A percentile compares a stretch with the other conserved stretches of the same genome.
Evolutionary conservation across 129 eudicot species (phyloP).

Genomic region (Flaveria robusta): DNA sequence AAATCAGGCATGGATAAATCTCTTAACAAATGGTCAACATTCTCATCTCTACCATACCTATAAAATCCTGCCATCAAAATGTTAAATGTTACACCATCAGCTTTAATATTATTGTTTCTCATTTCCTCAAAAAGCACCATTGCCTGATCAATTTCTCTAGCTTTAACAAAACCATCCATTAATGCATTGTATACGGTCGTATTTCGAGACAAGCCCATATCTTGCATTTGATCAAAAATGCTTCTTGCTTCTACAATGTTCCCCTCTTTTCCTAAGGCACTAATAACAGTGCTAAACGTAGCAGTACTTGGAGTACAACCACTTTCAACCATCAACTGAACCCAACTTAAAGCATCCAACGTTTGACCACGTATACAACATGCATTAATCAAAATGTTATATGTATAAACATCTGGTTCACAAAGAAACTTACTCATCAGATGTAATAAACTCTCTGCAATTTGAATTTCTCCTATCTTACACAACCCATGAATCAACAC

Average conservation of each 20-base stretch:
- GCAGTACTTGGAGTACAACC: slow-evolving; percentile 61
- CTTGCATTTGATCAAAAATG: slow-evolving; percentile 54
- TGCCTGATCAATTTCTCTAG: slow-evolving; percentile 66
- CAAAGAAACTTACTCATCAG: slow-evolving; percentile 70
- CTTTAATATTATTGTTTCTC: slow-evolving; percentile 59
- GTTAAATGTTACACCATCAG: slow-evolving; percentile 83
- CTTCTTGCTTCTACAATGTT: slow-evolving; percentile 65
- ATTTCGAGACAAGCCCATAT: slow-evolving; percentile 53
- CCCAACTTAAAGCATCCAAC: slow-evolving; percentile 55
- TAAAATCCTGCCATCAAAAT: slow-evolving; percentile 73
- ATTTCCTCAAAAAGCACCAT: slow-evolving; percentile 67
- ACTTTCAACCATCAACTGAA: slow-evolving; percentile 64
- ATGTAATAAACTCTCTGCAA: slow-evolving; percentile 62
- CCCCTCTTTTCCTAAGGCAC: slow-evolving; percentile 75
- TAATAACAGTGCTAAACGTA: slow-evolving; percentile 64
- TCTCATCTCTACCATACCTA: slow-evolving; percentile 68
- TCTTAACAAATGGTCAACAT: slow-evolving; percentile 46
- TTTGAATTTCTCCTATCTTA: slow-evolving; percentile 53
- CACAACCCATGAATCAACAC: slow-evolving; percentile 79
- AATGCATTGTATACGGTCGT: slow-evolving; percentile 59
- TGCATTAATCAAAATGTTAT: slow-evolving; percentile 79
- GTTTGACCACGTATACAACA: slow-evolving; percentile 69
- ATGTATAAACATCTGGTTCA: slow-evolving; percentile 63
- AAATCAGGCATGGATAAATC: slow-evolving; percentile 39
- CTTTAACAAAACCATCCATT: slow-evolving; percentile 88